A percentile compares a stretch with the other conserved stretches of the same genome.
phyloP scores from a whole-genome alignment of 768 basidiomycete genomes.

The Tylopilus plumbeoviolaceoides region DNA sequence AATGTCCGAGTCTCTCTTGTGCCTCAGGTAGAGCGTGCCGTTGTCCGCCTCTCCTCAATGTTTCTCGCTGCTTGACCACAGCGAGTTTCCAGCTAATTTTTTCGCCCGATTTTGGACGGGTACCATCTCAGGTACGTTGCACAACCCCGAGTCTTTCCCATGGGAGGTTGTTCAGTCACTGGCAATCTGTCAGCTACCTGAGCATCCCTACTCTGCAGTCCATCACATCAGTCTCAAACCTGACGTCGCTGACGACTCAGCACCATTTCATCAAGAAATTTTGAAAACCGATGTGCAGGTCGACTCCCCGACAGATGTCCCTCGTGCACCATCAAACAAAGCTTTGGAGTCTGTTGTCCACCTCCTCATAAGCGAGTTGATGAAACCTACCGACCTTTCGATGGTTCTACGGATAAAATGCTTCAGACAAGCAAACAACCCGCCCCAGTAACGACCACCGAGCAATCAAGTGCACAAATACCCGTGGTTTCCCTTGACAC shows the following conservation, averaged over 20 bases:
- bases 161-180: constrained; percentile 60
- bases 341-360: constrained; percentile 60
- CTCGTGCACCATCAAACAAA: constrained; percentile 33
- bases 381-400: constrained; percentile 53
- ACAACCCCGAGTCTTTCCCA: constrained; percentile 78
- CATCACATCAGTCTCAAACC: constrained; percentile 59
- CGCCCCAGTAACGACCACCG: constrained; percentile 1
- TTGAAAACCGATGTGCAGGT: constrained; percentile 54
- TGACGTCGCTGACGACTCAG: constrained; percentile 22
- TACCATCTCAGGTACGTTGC: constrained; percentile 34
- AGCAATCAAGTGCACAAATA: constrained; percentile 16
- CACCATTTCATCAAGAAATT: constrained; percentile 9
- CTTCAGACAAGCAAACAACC: constrained; percentile 15
- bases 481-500: constrained; percentile 10
- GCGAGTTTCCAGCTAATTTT: no score
- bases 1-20: no score
- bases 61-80: no score
- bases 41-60: no score
- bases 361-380: constrained; percentile 69
- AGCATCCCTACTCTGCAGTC: constrained; percentile 53
- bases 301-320: constrained; percentile 34
- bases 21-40: no score
- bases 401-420: constrained; percentile 23
- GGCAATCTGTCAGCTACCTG: constrained; percentile 71
- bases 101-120: no score